Conservation (phyloP, 768 basidiomycete genomes). For the Tulasnella sp. region DNA sequence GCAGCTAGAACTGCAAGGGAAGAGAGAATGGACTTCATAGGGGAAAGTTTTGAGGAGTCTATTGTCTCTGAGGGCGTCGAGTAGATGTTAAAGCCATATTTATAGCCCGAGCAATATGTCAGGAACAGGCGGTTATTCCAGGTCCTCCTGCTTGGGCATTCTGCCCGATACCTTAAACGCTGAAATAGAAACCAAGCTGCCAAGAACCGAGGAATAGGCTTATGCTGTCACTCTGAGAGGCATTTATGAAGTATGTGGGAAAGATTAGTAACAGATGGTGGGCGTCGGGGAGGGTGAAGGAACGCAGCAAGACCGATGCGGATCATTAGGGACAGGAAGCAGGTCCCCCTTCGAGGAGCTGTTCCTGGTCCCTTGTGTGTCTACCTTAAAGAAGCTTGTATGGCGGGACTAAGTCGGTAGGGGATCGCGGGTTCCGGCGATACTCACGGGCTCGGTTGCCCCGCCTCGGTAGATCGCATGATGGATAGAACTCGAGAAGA, state of each 20-base stretch:
- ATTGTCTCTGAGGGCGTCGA: neutral
- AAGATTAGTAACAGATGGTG: neutral
- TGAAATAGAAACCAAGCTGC: neutral
- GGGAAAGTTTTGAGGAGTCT: neutral
- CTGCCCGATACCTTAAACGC: neutral
- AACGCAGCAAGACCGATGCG: neutral
- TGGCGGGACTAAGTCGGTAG: neutral
- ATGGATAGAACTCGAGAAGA: neutral
- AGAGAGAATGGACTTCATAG: slow-evolving; percentile 9
- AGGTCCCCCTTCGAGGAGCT: neutral
- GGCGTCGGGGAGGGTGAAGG: neutral
- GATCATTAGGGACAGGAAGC: slow-evolving; percentile 1
- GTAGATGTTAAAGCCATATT: neutral
- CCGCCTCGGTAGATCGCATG: neutral
- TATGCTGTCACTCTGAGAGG: neutral
- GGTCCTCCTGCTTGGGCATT: neutral
- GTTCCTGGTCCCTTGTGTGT: neutral
- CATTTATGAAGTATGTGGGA: neutral
- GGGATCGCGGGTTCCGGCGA: neutral
- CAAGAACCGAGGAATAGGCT: slow-evolving; percentile 8
- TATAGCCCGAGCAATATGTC: neutral
- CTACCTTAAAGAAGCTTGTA: neutral
- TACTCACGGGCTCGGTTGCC: neutral
- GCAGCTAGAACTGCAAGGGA: slow-evolving; percentile 4
- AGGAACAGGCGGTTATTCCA: neutral